These are phyloP conservation scores for Epicoccum nigrum DNA, from an alignment of 2,329 filamentous ascomycete species.

Conservation along the genomic window DNA sequence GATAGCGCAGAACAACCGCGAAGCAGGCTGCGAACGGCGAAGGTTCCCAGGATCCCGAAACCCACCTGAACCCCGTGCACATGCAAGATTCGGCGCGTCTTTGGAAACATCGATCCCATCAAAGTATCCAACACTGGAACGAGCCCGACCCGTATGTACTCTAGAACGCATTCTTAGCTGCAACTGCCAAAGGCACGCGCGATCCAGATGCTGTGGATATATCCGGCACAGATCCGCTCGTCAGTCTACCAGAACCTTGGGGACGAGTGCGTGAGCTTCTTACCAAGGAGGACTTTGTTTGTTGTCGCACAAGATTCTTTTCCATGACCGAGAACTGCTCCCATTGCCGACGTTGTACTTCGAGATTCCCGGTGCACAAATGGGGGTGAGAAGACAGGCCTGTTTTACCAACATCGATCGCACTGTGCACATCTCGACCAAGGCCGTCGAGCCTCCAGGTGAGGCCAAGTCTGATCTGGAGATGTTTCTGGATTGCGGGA, in stretches of 20 bases:
- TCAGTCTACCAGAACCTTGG: conserved; percentile 12
- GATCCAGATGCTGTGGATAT: conserved; percentile 17
- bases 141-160: conserved; percentile 15
- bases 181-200: conserved; percentile 14
- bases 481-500: conserved; percentile 17
- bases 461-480: conserved; percentile 11
- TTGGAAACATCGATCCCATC: conserved; percentile 15
- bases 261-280: conserved; percentile 11
- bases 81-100: conserved; percentile 12
- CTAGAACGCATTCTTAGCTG: conserved; percentile 14
- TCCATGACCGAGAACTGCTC: conserved; percentile 13
- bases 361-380: conserved; percentile 8
- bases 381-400: conserved; percentile 13
- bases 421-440: conserved; percentile 12
- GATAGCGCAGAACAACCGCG: conserved; percentile 10
- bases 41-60: conserved; percentile 15
- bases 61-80: conserved; percentile 9
- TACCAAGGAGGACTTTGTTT: conserved; percentile 14
- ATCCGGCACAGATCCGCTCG: conserved; percentile 13
- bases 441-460: conserved; percentile 12
- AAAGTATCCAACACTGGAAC: conserved; percentile 14
- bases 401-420: conserved; percentile 15
- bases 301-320: conserved; percentile 12
- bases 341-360: conserved; percentile 13
- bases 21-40: conserved; percentile 17